These are phyloP conservation scores for Pythium aquatile DNA, from an alignment of 352 stramenopile genomes.

Conservation along the genomic window DNA sequence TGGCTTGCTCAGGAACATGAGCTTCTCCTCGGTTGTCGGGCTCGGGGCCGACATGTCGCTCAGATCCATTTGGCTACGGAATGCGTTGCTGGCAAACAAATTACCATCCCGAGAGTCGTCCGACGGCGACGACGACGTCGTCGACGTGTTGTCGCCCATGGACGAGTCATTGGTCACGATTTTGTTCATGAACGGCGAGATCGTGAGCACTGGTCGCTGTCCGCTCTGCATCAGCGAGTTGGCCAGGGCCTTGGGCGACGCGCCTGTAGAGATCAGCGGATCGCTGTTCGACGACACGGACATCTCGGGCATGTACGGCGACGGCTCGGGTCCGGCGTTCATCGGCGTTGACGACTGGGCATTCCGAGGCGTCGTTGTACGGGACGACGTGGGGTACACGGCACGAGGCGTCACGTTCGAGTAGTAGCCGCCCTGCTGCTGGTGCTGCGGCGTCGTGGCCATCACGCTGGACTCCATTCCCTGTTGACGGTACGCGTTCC, in stretches of 20 bases:
- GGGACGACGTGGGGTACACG: slow-evolving; percentile 20
- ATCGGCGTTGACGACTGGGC: slow-evolving; percentile 7
- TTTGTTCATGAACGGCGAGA: slow-evolving; percentile 78
- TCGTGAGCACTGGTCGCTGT: slow-evolving; percentile 55
- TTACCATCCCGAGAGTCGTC: slow-evolving; percentile 36
- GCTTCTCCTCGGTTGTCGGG: slow-evolving; percentile 23
- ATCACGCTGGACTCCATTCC: slow-evolving; percentile 30
- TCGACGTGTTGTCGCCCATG: slow-evolving; percentile 27
- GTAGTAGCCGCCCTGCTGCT: slow-evolving; percentile 38
- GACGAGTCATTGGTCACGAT: slow-evolving; percentile 34
- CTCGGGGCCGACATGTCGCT: slow-evolving; percentile 22
- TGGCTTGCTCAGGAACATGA: slow-evolving; percentile 28
- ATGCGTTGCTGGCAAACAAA: slow-evolving; percentile 71
- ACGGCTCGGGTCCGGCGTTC: slow-evolving; percentile 10
- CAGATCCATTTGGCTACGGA: slow-evolving; percentile 71
- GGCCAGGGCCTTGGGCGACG: slow-evolving; percentile 18
- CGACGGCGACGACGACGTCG: neutral
- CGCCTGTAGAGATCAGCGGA: neutral
- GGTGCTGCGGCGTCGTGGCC: slow-evolving; percentile 40
- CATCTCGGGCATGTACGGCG: slow-evolving; percentile 10
- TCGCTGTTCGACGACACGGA: neutral
- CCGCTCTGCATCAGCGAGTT: slow-evolving; percentile 13
- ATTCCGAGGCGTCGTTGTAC: slow-evolving; percentile 17
- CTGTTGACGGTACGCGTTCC: slow-evolving; percentile 6
- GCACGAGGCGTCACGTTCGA: slow-evolving; percentile 23